These are phyloP conservation scores for Ascochyta fabae DNA, from an alignment of 2,329 filamentous ascomycete species.

Conservation along the genomic window DNA sequence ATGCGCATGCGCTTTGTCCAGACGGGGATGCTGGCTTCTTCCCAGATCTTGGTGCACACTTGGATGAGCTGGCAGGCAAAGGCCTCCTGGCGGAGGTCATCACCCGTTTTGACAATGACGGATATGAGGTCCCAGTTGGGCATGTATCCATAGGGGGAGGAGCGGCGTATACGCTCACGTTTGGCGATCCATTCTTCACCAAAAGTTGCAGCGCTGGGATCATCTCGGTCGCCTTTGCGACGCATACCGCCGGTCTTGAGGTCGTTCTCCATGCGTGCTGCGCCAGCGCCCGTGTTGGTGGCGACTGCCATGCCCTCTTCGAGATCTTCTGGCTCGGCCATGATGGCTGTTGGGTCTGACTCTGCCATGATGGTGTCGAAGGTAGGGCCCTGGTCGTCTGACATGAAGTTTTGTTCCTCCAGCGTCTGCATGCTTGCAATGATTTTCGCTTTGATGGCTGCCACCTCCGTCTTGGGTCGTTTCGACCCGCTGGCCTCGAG, in stretches of 20 bases:
- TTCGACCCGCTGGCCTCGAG: constrained; percentile 82
- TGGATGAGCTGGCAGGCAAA: constrained; percentile 86
- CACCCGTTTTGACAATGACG: constrained; percentile 87
- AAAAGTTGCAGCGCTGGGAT: constrained; percentile 84
- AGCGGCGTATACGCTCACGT: constrained; percentile 81
- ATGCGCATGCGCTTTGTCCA: constrained; percentile 92
- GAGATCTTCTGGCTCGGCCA: constrained; percentile 59
- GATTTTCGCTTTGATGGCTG: constrained; percentile 82
- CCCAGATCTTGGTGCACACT: constrained; percentile 82
- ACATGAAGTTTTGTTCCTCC: constrained; percentile 83
- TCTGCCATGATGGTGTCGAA: constrained; percentile 85
- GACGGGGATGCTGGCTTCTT: constrained; percentile 75
- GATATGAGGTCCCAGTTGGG: constrained; percentile 88
- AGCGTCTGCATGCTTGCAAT: constrained; percentile 89
- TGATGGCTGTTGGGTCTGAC: constrained; percentile 62
- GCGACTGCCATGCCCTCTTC: constrained; percentile 61
- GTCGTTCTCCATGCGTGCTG: constrained; percentile 87
- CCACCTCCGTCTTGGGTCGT: constrained; percentile 79
- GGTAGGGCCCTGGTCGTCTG: constrained; percentile 74
- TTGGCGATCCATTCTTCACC: constrained; percentile 86
- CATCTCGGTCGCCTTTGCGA: constrained; percentile 80
- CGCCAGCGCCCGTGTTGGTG: constrained; percentile 74
- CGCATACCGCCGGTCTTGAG: constrained; percentile 84
- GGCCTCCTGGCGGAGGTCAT: constrained; percentile 81
- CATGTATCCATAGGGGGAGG: constrained; percentile 86